Evolutionary conservation across 306 rosid genomes (phyloP).

Genomic region (Trifolium subterraneum): DNA sequence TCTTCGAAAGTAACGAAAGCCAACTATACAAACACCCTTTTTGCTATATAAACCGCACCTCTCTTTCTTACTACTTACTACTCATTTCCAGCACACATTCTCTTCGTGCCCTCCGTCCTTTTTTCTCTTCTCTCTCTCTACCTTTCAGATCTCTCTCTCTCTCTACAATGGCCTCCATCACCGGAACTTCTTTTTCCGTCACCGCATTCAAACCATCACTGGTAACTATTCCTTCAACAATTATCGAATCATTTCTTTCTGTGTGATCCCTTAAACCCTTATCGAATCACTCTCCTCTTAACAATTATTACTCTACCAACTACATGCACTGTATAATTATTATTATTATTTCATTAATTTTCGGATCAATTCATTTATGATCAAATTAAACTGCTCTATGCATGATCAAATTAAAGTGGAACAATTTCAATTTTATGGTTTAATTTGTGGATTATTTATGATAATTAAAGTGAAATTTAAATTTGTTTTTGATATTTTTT

Average conservation of each 20-base stretch:
- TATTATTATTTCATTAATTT: too few species aligned
- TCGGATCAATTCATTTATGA: too few species aligned
- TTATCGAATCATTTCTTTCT: too few species aligned
- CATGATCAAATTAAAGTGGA: too few species aligned
- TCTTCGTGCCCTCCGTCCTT: constrained; percentile 54
- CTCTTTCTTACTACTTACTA: not conserved
- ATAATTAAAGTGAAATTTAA: not conserved
- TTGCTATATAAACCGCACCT: constrained; percentile 32
- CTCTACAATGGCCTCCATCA: constrained; percentile 49
- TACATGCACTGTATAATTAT: too few species aligned
- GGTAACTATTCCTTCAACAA: constrained; percentile 31
- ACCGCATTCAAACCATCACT: constrained; percentile 45
- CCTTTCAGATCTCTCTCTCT: constrained; percentile 49
- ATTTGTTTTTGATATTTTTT: constrained; percentile 5
- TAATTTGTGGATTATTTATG: not conserved
- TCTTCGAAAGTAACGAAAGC: constrained; percentile 55
- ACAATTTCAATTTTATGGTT: too few species aligned
- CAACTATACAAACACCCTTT: constrained; percentile 38
- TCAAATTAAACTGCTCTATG: too few species aligned
- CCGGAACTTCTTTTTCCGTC: constrained; percentile 46
- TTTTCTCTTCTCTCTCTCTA: constrained; percentile 13
- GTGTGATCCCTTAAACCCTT: too few species aligned
- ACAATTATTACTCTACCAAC: too few species aligned
- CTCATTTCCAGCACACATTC: constrained; percentile 32
- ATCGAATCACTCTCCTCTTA: too few species aligned